These are phyloP conservation scores for Boletellus dicymbophilus DNA, from an alignment of 1,284 basidiomycete species.

Conservation along the genomic window DNA sequence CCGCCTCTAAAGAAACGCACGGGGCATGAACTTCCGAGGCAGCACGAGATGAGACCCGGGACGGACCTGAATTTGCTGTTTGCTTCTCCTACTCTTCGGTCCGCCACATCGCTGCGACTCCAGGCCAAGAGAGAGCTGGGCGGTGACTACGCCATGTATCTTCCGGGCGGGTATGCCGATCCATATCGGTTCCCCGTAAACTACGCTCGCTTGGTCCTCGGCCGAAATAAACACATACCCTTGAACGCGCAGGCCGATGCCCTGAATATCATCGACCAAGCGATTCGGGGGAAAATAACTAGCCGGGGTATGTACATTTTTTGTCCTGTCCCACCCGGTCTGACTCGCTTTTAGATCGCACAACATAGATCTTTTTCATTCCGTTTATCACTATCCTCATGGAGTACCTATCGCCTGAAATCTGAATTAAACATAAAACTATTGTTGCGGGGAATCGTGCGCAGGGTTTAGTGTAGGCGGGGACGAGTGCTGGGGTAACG, in stretches of 20 bases:
- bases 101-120: slow-evolving; percentile 13
- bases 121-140: slow-evolving; percentile 39
- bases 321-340: not conserved
- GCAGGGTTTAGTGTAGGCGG: slow-evolving; percentile 15
- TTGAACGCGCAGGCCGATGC: slow-evolving; percentile 35
- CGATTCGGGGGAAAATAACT: slow-evolving; percentile 9
- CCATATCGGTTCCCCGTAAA: slow-evolving; percentile 34
- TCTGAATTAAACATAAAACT: slow-evolving; percentile 37
- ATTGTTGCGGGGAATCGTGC: slow-evolving; percentile 9
- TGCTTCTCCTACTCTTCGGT: slow-evolving; percentile 3
- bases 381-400: not conserved
- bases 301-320: slow-evolving; percentile 13
- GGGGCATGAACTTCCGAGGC: not conserved
- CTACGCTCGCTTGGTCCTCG: slow-evolving; percentile 44
- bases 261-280: slow-evolving; percentile 32
- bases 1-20: slow-evolving; percentile 8
- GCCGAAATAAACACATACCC: slow-evolving; percentile 43
- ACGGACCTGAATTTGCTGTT: slow-evolving; percentile 30
- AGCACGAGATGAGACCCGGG: slow-evolving; percentile 25
- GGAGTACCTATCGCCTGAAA: not conserved
- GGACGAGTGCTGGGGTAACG: slow-evolving; percentile 5
- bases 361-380: slow-evolving; percentile 7
- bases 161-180: slow-evolving; percentile 23
- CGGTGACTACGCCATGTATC: slow-evolving; percentile 54
- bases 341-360: not conserved